phyloP scores from a whole-genome alignment of 768 basidiomycete species.

The Termitomyces sp. region DNA sequence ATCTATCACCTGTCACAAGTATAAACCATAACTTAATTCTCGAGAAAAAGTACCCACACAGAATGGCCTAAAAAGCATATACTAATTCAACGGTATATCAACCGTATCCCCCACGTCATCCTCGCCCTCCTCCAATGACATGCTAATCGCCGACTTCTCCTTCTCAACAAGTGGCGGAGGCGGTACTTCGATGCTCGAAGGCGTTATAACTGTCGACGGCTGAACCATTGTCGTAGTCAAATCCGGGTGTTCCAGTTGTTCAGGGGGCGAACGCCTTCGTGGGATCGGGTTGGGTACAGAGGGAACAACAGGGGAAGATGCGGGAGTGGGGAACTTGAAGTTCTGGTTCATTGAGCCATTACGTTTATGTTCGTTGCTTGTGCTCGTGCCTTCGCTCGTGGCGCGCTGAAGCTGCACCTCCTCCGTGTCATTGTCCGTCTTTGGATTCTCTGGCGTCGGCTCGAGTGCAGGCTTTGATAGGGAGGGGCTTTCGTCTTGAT shows the following conservation, averaged over 20 bases:
- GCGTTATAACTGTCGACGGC: constrained; percentile 37
- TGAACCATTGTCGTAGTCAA: constrained; percentile 2
- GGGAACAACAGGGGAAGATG: constrained; percentile 25
- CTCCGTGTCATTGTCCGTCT: constrained; percentile 31
- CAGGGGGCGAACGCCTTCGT: constrained; percentile 20
- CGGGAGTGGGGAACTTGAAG: constrained; percentile 61
- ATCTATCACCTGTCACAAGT: background rate
- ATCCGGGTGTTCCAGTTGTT: constrained; percentile 19
- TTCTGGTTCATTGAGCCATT: constrained; percentile 70
- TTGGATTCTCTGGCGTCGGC: constrained; percentile 46
- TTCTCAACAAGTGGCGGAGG: constrained; percentile 78
- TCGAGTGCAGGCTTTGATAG: constrained; percentile 28
- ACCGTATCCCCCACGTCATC: constrained; percentile 79
- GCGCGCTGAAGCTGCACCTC: constrained; percentile 14
- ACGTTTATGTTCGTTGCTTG: constrained; percentile 25
- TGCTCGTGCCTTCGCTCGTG: constrained; percentile 3
- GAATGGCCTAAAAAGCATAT: background rate
- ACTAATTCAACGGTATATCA: constrained; percentile 56
- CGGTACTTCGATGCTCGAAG: constrained; percentile 68
- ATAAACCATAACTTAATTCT: background rate
- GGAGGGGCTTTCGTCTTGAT: constrained; percentile 27
- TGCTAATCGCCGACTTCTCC: constrained; percentile 38
- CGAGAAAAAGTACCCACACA: background rate
- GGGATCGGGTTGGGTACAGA: background rate
- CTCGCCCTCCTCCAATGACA: constrained; percentile 45